phyloP scores from a whole-genome alignment of 495 filamentous ascomycete genomes.

The Tuber magnatum region DNA sequence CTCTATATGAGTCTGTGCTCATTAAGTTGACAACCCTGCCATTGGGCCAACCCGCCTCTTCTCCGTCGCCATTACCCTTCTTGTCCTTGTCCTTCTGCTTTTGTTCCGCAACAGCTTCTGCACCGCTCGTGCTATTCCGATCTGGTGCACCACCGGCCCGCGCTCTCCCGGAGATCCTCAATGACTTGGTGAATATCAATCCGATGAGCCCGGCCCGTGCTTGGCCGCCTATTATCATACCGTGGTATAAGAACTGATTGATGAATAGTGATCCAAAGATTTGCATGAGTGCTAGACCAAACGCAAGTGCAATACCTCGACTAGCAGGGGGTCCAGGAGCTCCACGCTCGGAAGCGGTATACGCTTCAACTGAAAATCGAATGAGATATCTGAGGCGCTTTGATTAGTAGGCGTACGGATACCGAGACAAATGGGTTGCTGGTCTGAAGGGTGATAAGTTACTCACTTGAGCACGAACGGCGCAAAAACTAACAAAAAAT shows the following conservation, averaged over 20 bases:
- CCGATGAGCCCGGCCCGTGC: slow-evolving; percentile 65
- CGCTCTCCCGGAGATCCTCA: slow-evolving; percentile 71
- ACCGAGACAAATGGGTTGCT: slow-evolving; percentile 47
- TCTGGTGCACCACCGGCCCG: slow-evolving; percentile 54
- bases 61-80: slow-evolving; percentile 43
- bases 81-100: slow-evolving; percentile 41
- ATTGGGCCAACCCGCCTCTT: slow-evolving; percentile 69
- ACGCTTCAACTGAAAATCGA: slow-evolving; percentile 71
- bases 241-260: slow-evolving; percentile 75
- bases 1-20: slow-evolving; percentile 84
- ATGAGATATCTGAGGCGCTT: slow-evolving; percentile 70
- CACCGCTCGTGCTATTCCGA: slow-evolving; percentile 3
- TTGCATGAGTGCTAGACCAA: slow-evolving; percentile 74
- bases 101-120: slow-evolving; percentile 25
- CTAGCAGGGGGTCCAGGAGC: slow-evolving; percentile 55
- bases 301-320: slow-evolving; percentile 61
- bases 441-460: background rate
- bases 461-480: slow-evolving; percentile 46
- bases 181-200: slow-evolving; percentile 71
- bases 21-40: slow-evolving; percentile 85
- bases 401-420: slow-evolving; percentile 66
- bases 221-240: slow-evolving; percentile 74
- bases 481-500: slow-evolving; percentile 54
- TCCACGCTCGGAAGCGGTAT: slow-evolving; percentile 48
- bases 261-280: slow-evolving; percentile 61